Evolutionary conservation across 1,284 basidiomycete genomes (phyloP).

Genomic region (Termitomyces sp.): DNA sequence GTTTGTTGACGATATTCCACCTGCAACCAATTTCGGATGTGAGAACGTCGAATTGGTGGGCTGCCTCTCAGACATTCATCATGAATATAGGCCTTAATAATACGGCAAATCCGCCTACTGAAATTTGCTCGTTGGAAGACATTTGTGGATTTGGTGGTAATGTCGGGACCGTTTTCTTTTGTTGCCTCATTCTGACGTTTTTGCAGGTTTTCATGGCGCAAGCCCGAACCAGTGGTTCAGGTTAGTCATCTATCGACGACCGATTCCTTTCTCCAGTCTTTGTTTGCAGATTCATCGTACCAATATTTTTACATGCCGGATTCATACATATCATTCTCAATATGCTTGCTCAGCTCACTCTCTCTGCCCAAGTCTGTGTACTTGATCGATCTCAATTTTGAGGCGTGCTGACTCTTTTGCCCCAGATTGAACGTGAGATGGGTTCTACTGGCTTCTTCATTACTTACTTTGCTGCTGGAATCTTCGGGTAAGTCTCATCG

Average conservation of each 20-base stretch:
- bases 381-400: constrained; percentile 1
- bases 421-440: constrained; percentile 80
- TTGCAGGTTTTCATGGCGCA: constrained; percentile 53
- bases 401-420: constrained; percentile 1
- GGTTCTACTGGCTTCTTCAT: constrained; percentile 79
- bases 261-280: background rate
- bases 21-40: constrained; percentile 64
- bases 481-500: constrained; percentile 64
- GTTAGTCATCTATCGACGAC: constrained; percentile 31
- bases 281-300: constrained; percentile 65
- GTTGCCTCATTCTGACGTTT: background rate
- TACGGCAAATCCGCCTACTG: constrained; percentile 66
- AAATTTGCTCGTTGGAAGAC: constrained; percentile 72
- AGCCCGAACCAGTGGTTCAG: constrained; percentile 85
- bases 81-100: constrained; percentile 61
- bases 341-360: constrained; percentile 80
- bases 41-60: constrained; percentile 19
- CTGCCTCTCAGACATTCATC: constrained; percentile 5
- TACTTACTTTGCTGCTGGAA: constrained; percentile 84
- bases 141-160: constrained; percentile 83
- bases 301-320: constrained; percentile 91
- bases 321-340: constrained; percentile 86
- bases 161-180: background rate
- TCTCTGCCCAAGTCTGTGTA: constrained; percentile 65
- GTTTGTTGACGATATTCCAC: constrained; percentile 53